Conservation (phyloP, 2,329 filamentous ascomycete species). For the Botryotinia globosa region DNA sequence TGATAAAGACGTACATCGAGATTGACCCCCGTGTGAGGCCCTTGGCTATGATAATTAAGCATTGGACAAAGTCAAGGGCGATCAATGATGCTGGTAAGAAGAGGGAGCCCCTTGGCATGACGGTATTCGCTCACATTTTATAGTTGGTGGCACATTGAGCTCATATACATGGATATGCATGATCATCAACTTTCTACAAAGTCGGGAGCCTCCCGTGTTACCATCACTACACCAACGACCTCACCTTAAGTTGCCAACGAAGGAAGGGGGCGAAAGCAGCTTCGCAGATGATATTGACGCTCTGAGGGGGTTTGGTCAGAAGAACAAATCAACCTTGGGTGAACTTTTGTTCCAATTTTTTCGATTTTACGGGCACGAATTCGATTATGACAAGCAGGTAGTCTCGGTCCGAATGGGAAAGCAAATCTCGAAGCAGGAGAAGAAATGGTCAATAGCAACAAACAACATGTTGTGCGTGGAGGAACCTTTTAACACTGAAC, state of each 20-base stretch:
- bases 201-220: slow-evolving; percentile 76
- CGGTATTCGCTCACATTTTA: slow-evolving; percentile 24
- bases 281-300: slow-evolving; percentile 86
- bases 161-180: slow-evolving; percentile 99
- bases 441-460: slow-evolving; percentile 77
- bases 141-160: slow-evolving; percentile 90
- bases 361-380: slow-evolving; percentile 87
- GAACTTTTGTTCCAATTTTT: slow-evolving; percentile 95
- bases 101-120: slow-evolving; percentile 40
- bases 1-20: slow-evolving; percentile 96
- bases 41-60: slow-evolving; percentile 93
- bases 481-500: slow-evolving; percentile 86
- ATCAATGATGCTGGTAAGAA: slow-evolving; percentile 91
- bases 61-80: slow-evolving; percentile 91
- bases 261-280: slow-evolving; percentile 65
- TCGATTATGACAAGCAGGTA: slow-evolving; percentile 81
- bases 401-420: slow-evolving; percentile 82
- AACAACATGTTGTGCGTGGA: slow-evolving; percentile 92
- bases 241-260: slow-evolving; percentile 57
- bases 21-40: slow-evolving; percentile 87
- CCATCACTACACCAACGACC: slow-evolving; percentile 78
- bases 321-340: slow-evolving; percentile 79
- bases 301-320: slow-evolving; percentile 68
- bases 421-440: slow-evolving; percentile 75
- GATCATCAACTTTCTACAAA: slow-evolving; percentile 94